Percentiles rank a stretch among this genome's conserved stretches.
phyloP scores from a whole-genome alignment of 305 asterid species.

The Plantago rigida region DNA sequence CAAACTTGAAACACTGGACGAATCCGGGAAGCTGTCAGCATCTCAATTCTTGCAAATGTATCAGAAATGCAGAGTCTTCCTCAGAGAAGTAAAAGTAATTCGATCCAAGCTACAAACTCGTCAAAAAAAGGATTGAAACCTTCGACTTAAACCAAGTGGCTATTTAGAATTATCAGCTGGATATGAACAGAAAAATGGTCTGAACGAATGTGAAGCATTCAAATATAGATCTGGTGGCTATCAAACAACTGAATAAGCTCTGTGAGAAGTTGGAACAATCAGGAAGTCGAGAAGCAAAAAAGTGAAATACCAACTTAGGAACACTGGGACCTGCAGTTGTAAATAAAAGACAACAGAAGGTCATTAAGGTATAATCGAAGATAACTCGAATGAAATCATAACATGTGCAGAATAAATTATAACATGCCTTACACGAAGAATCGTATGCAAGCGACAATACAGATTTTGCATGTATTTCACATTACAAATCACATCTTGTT shows the following conservation, averaged over 20 bases:
- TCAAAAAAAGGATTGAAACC: constrained; percentile 4
- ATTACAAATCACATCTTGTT: neutral
- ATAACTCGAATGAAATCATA: no score
- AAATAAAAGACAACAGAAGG: constrained; percentile 9
- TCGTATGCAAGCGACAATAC: neutral
- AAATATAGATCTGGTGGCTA: no score
- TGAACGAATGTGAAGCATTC: no score
- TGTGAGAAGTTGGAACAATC: no score
- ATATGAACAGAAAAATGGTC: neutral
- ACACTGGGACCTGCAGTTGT: constrained; percentile 18
- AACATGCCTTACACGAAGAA: neutral
- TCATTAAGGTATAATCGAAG: neutral
- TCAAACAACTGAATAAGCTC: no score
- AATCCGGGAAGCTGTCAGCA: constrained; percentile 51
- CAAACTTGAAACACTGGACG: constrained; percentile 41
- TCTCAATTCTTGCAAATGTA: constrained; percentile 26
- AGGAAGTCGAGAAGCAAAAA: no score
- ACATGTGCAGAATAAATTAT: no score
- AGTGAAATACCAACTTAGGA: no score
- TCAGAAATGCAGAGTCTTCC: neutral
- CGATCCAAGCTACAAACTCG: constrained; percentile 5
- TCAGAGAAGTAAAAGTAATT: constrained; percentile 20
- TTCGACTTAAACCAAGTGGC: constrained; percentile 3
- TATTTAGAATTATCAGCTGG: neutral
- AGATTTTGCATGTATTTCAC: neutral